A percentile compares a stretch with the other conserved stretches of the same genome.
phyloP scores from a whole-genome alignment of 345 rosid genomes.

The Eucalyptus tenuipes region DNA sequence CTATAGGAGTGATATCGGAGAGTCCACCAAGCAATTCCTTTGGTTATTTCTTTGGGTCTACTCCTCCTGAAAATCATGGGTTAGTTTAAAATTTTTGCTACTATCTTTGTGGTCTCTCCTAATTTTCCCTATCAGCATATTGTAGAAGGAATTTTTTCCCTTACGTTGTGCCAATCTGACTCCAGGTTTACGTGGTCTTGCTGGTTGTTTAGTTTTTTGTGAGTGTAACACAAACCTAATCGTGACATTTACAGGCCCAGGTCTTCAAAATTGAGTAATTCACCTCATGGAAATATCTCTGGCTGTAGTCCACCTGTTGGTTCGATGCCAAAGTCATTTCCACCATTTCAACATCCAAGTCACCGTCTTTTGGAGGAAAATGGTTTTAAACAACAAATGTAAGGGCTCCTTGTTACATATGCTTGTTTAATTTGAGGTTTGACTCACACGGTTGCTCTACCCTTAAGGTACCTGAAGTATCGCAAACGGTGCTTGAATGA shows the following conservation, averaged over 20 bases:
- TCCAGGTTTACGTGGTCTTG: neutral
- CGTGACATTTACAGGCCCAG: conserved; percentile 28
- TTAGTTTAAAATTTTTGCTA: conserved; percentile 20
- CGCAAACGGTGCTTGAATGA: conserved; percentile 86
- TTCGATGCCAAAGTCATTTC: conserved; percentile 89
- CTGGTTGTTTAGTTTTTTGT: neutral
- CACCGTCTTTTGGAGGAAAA: conserved; percentile 93
- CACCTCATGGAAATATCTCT: conserved; percentile 59
- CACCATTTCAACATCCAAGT: conserved; percentile 91
- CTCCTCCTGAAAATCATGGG: conserved; percentile 91
- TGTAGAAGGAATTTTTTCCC: neutral
- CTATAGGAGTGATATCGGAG: conserved; percentile 58
- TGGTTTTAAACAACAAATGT: conserved; percentile 95
- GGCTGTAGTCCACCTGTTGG: conserved; percentile 96
- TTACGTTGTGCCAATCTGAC: neutral
- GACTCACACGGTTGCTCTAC: conserved; percentile 7
- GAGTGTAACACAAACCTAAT: neutral
- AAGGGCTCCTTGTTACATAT: conserved; percentile 14
- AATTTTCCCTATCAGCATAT: neutral
- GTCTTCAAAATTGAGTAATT: conserved; percentile 71
- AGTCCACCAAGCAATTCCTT: conserved; percentile 94
- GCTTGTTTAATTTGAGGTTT: neutral
- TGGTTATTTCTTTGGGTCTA: conserved; percentile 92
- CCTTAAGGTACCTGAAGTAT: conserved; percentile 77
- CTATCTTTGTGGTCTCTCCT: neutral